Evolutionary conservation across 306 rosid genomes (phyloP), one percentile per base, ranked within the genome.

Genomic region (Castanea sativa): DNA sequence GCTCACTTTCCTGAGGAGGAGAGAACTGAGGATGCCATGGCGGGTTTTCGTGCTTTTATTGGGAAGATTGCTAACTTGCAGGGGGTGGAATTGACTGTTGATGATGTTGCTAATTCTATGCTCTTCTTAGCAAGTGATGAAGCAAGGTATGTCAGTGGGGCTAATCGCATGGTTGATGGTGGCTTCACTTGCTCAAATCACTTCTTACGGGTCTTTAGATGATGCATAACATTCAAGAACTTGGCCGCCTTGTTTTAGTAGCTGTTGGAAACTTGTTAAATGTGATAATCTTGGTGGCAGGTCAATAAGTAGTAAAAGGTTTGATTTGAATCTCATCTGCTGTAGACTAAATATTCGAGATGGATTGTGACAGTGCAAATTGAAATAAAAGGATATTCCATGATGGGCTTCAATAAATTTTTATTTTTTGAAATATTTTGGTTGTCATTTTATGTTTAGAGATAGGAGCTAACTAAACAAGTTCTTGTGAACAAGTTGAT

Each of bases 121-220:
- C 91, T 94, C 59, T 94, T 94, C 83, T 84, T 94, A 69, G 96
- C 97, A 12, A 92, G 97, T 45, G 93, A 94, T 77, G 98, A 92
- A 21, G 75, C 96, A 13, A 87, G 65, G 76, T 92, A 91, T 74
- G 73, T 94, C 4, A 94, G 97, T 73, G 97, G 94, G 61, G 83
- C 67, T 58, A 94, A 94, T 83, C 88, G 92, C 55, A 81, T 89
- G 87, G 60, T 94, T 71, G 97, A 94, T 81, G 97, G 98, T 25
- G 98, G 97, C 49, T 87, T 92, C 73, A 71, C 90, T 5, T 64
- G 32, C 18, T 75, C 21, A 51, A 94, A 78, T 78, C 97, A 94
- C 85, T 73, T 82, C 0, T 80, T 92, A 20, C 45, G 80, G 25
- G 92, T 86, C 76, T 94, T 92, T 75, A 85, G 92, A 71, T 90